Evolutionary conservation across 2,329 filamentous ascomycete species (phyloP), one percentile per base, ranked within the genome.

Genomic region (Dactylellina drechsleri): DNA sequence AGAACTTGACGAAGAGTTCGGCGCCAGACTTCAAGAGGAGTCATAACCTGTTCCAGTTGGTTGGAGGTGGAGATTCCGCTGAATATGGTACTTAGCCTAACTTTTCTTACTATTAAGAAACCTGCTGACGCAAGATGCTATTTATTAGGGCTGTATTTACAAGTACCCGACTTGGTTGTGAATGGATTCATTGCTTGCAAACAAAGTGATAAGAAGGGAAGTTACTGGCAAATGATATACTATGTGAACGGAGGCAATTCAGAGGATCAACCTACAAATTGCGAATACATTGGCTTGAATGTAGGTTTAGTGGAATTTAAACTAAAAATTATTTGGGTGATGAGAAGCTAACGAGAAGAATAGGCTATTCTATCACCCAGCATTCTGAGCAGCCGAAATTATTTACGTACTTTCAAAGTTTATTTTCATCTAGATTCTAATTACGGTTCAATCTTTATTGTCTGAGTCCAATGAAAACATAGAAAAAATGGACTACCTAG

Each of bases 141-240:
- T 10, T 3, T 57, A 6, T 43, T 26, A 74, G 70, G 62, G n/a
- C 36, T 74, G 20, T 74, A 74, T 23, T 67, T 6, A 41, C 26
- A 58, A 23, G 57, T 64, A 2, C 70, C 70, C 4, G 66, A 74
- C 56, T 12, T 62, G 3, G 70, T 74, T 2, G 20, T 28, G 2
- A 74, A 64, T 50, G 70, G 70, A 2, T 74, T 74, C 18, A 74
- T 74, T 26, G 70, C 70, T 10, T 74, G 70, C 28, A 60, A 45
- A 50, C 56, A 57, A 15, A 62, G 23, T 13, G 70, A 74, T 28
- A 67, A 23, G 2, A 61, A 52, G 12, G 70, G 70, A 0, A 50
- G 40, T 15, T 74, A 67, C 16, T 74, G 70, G 70, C 70, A 74
- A n/a, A 66, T 74, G 56, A 64, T 74, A 45, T 74, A 74, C 23